These are phyloP conservation scores for Mycena belliarum DNA, from an alignment of 768 basidiomycete genomes.

Conservation along the genomic window DNA sequence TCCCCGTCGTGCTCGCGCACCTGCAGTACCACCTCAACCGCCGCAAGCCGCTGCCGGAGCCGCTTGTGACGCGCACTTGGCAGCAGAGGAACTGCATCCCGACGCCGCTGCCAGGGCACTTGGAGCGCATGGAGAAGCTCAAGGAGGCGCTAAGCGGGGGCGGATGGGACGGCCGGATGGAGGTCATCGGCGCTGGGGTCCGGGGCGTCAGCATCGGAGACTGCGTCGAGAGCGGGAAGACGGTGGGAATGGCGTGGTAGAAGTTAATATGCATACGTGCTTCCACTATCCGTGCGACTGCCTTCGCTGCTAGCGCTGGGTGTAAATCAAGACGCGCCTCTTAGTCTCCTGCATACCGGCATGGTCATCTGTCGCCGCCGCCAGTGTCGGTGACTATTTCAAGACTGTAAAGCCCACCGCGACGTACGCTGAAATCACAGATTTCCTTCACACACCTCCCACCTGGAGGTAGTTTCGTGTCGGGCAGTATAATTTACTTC, in stretches of 20 bases:
- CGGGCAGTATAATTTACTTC: no score
- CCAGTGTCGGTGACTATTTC: neutral
- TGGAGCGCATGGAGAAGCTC: slow-evolving; percentile 65
- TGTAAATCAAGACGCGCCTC: no score
- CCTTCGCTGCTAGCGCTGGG: neutral
- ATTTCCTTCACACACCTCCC: neutral
- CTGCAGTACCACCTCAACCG: slow-evolving; percentile 49
- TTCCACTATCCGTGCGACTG: neutral
- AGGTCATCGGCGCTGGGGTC: slow-evolving; percentile 82
- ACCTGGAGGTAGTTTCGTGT: neutral
- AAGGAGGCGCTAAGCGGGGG: slow-evolving; percentile 38
- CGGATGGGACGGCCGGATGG: slow-evolving; percentile 51
- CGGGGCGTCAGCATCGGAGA: slow-evolving; percentile 87
- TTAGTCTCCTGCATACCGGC: no score
- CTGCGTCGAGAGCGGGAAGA: slow-evolving; percentile 75
- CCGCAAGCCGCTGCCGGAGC: slow-evolving; percentile 47
- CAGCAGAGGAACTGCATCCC: slow-evolving; percentile 76
- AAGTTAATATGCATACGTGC: no score
- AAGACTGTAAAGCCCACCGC: neutral
- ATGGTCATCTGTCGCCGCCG: no score
- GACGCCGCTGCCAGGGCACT: slow-evolving; percentile 71
- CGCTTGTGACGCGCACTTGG: slow-evolving; percentile 53
- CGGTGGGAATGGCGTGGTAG: slow-evolving; percentile 46
- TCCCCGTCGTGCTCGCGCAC: slow-evolving; percentile 31
- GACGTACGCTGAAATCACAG: neutral